Evolutionary conservation across 192 early-diverging fungal species (phyloP).

Genomic region (Spizellomyces sp.): DNA sequence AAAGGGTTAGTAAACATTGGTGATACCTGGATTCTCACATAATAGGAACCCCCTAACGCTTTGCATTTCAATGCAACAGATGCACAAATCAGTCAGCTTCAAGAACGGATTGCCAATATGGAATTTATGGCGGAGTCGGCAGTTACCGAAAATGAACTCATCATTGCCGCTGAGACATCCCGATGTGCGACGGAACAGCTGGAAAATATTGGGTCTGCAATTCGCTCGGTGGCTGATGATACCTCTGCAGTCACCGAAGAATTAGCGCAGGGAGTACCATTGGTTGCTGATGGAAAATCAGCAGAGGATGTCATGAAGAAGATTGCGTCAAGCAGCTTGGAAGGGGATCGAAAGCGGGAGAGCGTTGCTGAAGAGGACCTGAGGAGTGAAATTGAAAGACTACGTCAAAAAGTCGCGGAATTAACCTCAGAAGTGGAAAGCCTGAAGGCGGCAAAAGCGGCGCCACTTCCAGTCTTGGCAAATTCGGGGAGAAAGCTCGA

Average conservation of each 20-base stretch:
- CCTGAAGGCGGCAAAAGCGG: neutral
- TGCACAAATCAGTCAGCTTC: conserved; percentile 17
- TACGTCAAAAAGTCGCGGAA: conserved; percentile 2
- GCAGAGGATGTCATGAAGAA: conserved; percentile 7
- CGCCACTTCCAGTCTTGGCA: neutral
- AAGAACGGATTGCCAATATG: conserved; percentile 9
- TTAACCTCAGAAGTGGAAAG: neutral
- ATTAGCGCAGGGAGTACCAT: neutral
- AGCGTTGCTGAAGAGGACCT: neutral
- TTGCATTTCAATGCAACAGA: conserved; percentile 2
- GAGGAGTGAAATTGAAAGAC: neutral
- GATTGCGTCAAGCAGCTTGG: neutral
- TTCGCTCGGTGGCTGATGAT: conserved; percentile 5
- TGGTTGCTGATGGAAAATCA: conserved; percentile 1
- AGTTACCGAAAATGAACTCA: conserved; percentile 29
- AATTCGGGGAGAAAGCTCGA: conserved; percentile 7
- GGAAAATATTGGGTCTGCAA: conserved; percentile 6
- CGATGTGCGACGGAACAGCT: conserved; percentile 3
- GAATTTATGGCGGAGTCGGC: conserved; percentile 14
- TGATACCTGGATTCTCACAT: neutral
- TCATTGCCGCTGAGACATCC: conserved; percentile 15
- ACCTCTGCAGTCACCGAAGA: conserved; percentile 12
- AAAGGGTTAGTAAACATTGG: neutral
- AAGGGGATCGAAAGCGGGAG: neutral
- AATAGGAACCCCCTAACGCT: neutral